A percentile compares a stretch with the other conserved stretches of the same genome.
Evolutionary conservation across 192 early-diverging fungal species (phyloP).

Genomic region (Mycoemilia scoparia): DNA sequence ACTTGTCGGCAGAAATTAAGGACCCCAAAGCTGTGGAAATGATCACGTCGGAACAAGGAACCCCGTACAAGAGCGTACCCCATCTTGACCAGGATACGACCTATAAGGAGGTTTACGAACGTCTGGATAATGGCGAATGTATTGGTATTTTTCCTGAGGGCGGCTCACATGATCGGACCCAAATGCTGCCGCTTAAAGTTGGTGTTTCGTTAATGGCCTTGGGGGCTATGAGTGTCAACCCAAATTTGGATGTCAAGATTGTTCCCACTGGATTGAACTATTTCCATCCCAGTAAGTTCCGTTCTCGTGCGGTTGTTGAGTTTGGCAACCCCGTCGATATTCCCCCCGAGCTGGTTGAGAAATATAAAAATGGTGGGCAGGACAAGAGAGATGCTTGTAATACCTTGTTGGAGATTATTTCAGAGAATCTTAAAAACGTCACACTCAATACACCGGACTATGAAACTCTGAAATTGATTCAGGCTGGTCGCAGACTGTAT

Average conservation of each 20-base stretch:
- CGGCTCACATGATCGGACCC: slow-evolving; percentile 89
- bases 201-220: slow-evolving; percentile 73
- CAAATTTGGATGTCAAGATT: slow-evolving; percentile 75
- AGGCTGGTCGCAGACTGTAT: slow-evolving; percentile 86
- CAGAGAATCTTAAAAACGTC: slow-evolving; percentile 64
- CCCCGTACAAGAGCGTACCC: slow-evolving; percentile 48
- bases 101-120: slow-evolving; percentile 65
- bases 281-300: slow-evolving; percentile 88
- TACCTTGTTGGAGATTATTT: slow-evolving; percentile 59
- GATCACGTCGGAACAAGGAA: slow-evolving; percentile 37
- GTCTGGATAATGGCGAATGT: slow-evolving; percentile 50
- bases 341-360: slow-evolving; percentile 54
- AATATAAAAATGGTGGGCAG: slow-evolving; percentile 63
- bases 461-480: slow-evolving; percentile 69
- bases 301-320: slow-evolving; percentile 92
- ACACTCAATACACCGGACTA: slow-evolving; percentile 86
- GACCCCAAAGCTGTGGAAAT: slow-evolving; percentile 43
- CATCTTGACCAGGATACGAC: slow-evolving; percentile 81
- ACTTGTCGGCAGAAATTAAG: slow-evolving; percentile 58
- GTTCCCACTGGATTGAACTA: slow-evolving; percentile 88
- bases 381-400: slow-evolving; percentile 69
- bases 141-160: slow-evolving; percentile 98
- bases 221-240: slow-evolving; percentile 72
- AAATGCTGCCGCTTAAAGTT: slow-evolving; percentile 91
- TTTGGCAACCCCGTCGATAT: slow-evolving; percentile 85